Percentiles rank a stretch among this genome's conserved stretches.
Evolutionary conservation across 257 asterid species (phyloP).

Genomic region (Solanum lycopersicoides): DNA sequence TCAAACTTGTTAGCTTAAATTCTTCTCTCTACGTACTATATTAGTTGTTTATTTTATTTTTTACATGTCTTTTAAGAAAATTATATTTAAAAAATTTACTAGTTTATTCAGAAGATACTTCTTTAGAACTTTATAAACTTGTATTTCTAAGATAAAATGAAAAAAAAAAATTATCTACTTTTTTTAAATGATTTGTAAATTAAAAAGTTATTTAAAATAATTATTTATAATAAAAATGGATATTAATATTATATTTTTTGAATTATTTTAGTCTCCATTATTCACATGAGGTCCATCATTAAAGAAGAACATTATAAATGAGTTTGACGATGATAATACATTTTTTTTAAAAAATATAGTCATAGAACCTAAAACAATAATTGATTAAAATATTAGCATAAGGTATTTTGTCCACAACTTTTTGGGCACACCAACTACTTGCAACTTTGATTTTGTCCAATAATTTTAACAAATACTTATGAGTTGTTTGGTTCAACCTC

Average conservation of each 20-base stretch:
- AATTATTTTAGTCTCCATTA: background rate
- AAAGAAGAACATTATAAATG: background rate
- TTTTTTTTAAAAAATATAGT: too few relatives aligned
- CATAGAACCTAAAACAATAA: too few relatives aligned
- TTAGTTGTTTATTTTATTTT: background rate
- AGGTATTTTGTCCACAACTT: background rate
- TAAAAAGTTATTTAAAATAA: too few relatives aligned
- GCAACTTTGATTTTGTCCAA: background rate
- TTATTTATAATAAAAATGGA: too few relatives aligned
- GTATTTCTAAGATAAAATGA: too few relatives aligned
- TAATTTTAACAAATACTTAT: background rate
- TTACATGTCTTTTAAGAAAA: too few relatives aligned
- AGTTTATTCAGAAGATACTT: accelerated
- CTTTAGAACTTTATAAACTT: too few relatives aligned
- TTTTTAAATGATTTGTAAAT: too few relatives aligned
- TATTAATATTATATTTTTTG: background rate
- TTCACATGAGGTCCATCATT: background rate
- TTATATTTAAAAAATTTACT: too few relatives aligned
- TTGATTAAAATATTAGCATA: background rate
- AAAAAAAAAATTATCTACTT: too few relatives aligned
- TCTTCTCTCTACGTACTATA: accelerated
- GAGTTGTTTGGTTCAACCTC: too few relatives aligned
- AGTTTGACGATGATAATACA: background rate
- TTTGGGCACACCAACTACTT: background rate
- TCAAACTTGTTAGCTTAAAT: background rate